These are phyloP conservation scores for Lathyrus aphaca DNA, from an alignment of 306 rosid species.

Conservation along the genomic window DNA sequence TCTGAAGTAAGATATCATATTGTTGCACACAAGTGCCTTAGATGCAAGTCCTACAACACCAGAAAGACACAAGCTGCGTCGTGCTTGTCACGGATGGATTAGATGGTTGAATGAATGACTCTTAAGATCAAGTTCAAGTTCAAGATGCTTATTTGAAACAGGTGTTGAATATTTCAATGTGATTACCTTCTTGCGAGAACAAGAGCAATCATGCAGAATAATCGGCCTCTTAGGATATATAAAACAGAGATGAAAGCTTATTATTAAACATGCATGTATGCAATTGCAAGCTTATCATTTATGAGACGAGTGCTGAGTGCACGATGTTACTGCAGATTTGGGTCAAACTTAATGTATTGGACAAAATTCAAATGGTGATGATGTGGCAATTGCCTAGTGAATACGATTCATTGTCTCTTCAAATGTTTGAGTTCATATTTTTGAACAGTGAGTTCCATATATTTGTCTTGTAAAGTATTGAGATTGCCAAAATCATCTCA, in stretches of 20 bases:
- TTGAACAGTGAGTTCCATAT: too few species aligned
- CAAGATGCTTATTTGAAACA: not conserved
- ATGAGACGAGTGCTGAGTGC: not conserved
- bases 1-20: slow-evolving; percentile 62
- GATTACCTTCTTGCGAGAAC: not conserved
- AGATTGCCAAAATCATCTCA: too few species aligned
- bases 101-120: slow-evolving; percentile 46
- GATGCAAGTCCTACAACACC: slow-evolving; percentile 52
- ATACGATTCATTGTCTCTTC: not conserved
- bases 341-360: not conserved
- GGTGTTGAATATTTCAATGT: not conserved
- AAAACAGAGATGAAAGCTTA: not conserved
- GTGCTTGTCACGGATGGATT: slow-evolving; percentile 52
- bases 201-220: not conserved
- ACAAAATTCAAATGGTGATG: not conserved
- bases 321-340: not conserved
- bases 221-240: not conserved
- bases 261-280: not conserved
- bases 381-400: not conserved
- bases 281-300: not conserved
- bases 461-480: too few species aligned
- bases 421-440: not conserved
- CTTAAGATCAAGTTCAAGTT: not conserved
- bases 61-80: slow-evolving; percentile 59
- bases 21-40: slow-evolving; percentile 48